Evolutionary conservation across 768 basidiomycete species (phyloP), one percentile per base, ranked within the genome.

Genomic region (Suillus subluteus): DNA sequence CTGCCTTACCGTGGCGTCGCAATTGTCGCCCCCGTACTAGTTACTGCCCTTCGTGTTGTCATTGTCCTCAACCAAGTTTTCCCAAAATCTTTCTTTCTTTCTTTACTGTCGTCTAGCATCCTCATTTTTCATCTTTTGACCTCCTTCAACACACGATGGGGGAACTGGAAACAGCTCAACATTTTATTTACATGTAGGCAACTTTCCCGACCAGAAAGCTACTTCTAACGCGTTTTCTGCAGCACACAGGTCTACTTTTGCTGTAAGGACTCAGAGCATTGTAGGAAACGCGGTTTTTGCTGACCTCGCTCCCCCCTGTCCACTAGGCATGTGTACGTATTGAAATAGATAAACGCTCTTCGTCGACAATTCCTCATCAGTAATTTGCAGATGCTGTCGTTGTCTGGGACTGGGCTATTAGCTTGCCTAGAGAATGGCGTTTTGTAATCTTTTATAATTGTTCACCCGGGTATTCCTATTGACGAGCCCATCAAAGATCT

Each of bases 341-440:
- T 67, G 59, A 21, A 43, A 62, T 67, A 67, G 37, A 67, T 73
- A 70, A 70, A 72, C 73, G 74, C 63, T 55, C 54, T 38, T 63
- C 50, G 21, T 63, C 50, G 15, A 37, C 58, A 58, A 23, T 11
- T 55, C 48, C 50, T 21, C 21, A 32, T 58, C 38, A 56, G 18
- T n/a, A 50, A 48, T 54, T 58, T 58, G 62, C 74, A 93, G 92
- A 94, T 77, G 89, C 91, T 65, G 88, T 94, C 61, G 88, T 92
- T 67, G 78, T 92, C 62, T 94, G 92, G 92, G 92, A 94, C 81
- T 94, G 92, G 92, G 81, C 91, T 74, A 88, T 91, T 73, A 90
- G 89, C 75, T 77, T 93, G 66, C 87, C 89, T 50, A 83, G 90
- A 79, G 92, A 93, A 78, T 92, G 87, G 81, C 85, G 86, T 73